These are phyloP conservation scores for Skeletonema menzelii DNA, from an alignment of 108 stramenopile species.

Conservation along the genomic window DNA sequence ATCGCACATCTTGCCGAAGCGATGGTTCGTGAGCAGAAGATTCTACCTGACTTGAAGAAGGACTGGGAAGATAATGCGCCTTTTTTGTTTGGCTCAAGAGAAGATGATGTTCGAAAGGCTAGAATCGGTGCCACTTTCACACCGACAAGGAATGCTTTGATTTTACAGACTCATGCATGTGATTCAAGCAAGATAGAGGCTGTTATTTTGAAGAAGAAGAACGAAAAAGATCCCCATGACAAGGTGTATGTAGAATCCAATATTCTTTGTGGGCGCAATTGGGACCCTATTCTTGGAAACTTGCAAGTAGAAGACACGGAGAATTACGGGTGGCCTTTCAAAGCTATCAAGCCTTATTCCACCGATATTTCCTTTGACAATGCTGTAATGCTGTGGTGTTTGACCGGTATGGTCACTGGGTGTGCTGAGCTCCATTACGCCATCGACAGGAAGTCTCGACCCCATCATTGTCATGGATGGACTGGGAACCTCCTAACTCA, in stretches of 20 bases:
- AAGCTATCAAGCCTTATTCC: too few species aligned
- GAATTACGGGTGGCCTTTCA: background rate
- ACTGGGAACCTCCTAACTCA: background rate
- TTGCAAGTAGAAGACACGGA: conserved; percentile 1
- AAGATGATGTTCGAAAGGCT: background rate
- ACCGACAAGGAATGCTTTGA: background rate
- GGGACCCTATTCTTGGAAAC: background rate
- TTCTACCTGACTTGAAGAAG: background rate
- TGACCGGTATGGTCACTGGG: too few species aligned
- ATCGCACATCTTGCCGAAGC: background rate
- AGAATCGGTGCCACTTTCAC: background rate
- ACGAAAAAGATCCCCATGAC: too few species aligned
- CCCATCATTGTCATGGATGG: too few species aligned
- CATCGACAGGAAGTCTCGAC: too few species aligned
- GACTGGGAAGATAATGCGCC: background rate
- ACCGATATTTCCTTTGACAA: too few species aligned
- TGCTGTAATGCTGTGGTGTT: too few species aligned
- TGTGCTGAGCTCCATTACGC: too few species aligned
- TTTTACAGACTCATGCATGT: background rate
- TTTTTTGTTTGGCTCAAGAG: background rate
- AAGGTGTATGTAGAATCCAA: too few species aligned
- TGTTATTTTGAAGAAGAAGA: background rate
- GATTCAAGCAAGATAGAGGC: background rate
- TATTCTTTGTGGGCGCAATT: background rate
- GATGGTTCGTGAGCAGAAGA: too few species aligned